phyloP scores from a whole-genome alignment of 257 asterid species.

The Solanum neorickii region DNA sequence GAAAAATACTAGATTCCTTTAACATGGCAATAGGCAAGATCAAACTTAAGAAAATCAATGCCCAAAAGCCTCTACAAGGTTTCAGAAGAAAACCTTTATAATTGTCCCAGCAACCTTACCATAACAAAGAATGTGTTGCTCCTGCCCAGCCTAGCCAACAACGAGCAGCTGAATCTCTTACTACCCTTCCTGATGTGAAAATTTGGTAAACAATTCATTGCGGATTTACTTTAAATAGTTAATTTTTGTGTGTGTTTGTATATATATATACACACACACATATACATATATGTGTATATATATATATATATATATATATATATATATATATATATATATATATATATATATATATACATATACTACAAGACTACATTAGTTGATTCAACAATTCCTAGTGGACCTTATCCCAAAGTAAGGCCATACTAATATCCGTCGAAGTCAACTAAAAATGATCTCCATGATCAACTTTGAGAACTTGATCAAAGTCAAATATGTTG shows the following conservation, averaged over 20 bases:
- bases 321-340: no score
- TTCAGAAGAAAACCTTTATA: no score
- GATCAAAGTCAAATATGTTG: background rate
- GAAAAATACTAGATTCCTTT: background rate
- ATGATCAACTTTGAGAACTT: background rate
- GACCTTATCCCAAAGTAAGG: background rate
- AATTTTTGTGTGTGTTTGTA: no score
- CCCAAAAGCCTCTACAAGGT: no score
- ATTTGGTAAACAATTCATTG: constrained; percentile 62
- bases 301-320: no score
- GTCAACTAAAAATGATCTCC: background rate
- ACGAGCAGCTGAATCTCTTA: constrained; percentile 89
- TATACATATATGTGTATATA: no score
- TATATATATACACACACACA: no score
- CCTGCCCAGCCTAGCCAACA: constrained; percentile 96
- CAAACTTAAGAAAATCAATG: background rate
- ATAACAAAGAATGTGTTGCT: constrained; percentile 37
- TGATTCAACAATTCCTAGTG: background rate
- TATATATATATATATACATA: no score
- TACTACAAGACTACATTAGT: background rate
- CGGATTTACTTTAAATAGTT: background rate
- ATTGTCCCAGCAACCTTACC: background rate
- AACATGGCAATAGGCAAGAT: background rate
- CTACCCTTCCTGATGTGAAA: constrained; percentile 64
- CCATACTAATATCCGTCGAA: background rate